Base-by-base conservation (phyloP, 768 basidiomycete genomes). In the Cantharellus anzutake region DNA sequence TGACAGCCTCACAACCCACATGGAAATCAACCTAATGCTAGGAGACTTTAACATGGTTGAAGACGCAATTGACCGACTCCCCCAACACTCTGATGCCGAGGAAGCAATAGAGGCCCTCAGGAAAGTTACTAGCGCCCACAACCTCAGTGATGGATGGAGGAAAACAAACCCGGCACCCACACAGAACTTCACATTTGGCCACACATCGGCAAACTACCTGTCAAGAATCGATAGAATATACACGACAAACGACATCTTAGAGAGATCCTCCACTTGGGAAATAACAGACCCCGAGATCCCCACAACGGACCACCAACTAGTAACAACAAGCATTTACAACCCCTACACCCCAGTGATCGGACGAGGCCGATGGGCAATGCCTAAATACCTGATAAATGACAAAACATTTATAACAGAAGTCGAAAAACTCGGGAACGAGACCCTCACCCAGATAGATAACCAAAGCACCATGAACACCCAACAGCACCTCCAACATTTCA, bases 41-140 rank as follows among this genome's bases (percentile, higher is more conserved):
- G 52, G 52, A 7, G 52, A 55, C 38, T 55, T 55, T 37, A 55
- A 55, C 52, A 11, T 55, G 7, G 52, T 55, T 55, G 52, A 55
- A 37, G 7, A 7, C 5, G 52, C 7, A 11, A 7, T 7, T 7
- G 52, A 55, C 52, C 52, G 52, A 7, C 7, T 55, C 7, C 52
- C 52, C 5, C 7, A 37, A 11, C 52, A 55, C 52, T 37, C 52
- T 7, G 52, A 55, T 55, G 35, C 11, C 38, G 11, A 7, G 35
- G 35, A 7, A 55, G 52, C 52, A 5, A 37, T 55, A 37, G 14
- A 7, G 7, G 5, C 7, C 7, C 52, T 55, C 14, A 7, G 5
- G 35, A 7, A 55, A 55, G 14, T 55, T 7, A 7, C 7, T 14
- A 7, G 14, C 11, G 7, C 5, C 7, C 5, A 14, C 35, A 7